These are phyloP conservation scores for Calonectria leucothoes DNA, from an alignment of 2,329 filamentous ascomycete species.

Conservation along the genomic window DNA sequence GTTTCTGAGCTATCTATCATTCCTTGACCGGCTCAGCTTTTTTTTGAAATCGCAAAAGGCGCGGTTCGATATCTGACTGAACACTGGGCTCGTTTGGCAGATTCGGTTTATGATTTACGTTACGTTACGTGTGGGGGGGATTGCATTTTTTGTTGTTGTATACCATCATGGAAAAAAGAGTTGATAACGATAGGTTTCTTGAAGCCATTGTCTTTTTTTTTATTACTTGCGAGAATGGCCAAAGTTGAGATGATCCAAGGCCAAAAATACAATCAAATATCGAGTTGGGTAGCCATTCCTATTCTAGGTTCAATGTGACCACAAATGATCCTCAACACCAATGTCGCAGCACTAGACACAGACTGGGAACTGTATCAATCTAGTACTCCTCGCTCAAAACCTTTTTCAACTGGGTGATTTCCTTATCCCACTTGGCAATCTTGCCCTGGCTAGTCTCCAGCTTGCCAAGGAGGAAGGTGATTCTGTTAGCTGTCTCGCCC, in stretches of 20 bases:
- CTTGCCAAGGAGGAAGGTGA: constrained; percentile 80
- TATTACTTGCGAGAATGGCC: background rate
- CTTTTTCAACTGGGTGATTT: constrained; percentile 80
- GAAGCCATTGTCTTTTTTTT: background rate
- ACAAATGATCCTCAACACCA: background rate
- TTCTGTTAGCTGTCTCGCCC: constrained; percentile 71
- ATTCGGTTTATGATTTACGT: constrained; percentile 39
- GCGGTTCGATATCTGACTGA: constrained; percentile 16
- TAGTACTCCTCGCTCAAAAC: constrained; percentile 61
- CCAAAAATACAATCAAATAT: background rate
- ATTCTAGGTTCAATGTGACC: no score
- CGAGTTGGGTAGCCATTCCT: background rate
- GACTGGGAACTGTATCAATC: constrained; percentile 16
- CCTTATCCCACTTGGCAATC: constrained; percentile 78
- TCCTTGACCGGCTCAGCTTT: background rate
- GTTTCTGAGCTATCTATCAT: constrained; percentile 11
- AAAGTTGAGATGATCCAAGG: background rate
- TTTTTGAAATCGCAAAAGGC: constrained; percentile 1
- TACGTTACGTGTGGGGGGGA: constrained; percentile 18
- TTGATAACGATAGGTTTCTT: constrained; percentile 16
- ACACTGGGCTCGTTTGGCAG: constrained; percentile 16
- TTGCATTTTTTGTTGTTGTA: constrained; percentile 25
- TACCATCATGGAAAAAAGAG: constrained; percentile 34
- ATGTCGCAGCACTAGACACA: background rate
- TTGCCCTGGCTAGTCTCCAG: constrained; percentile 79